phyloP scores from a whole-genome alignment of 208 protist species.

The Leishmania gerbilli region DNA sequence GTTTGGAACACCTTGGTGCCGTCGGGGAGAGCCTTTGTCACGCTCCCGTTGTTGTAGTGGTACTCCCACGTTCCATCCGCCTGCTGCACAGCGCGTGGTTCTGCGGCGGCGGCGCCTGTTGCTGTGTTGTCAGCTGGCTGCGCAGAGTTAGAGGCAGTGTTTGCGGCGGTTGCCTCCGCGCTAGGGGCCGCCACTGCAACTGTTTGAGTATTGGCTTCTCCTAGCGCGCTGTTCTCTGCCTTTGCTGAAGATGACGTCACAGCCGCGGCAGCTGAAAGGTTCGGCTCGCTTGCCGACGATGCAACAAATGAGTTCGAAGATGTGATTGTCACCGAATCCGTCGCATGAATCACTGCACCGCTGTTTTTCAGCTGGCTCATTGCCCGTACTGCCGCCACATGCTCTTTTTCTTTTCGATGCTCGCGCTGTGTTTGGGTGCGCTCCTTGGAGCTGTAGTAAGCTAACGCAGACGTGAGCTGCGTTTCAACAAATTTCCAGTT shows the following conservation, averaged over 20 bases:
- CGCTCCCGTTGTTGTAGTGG: constrained; percentile 67
- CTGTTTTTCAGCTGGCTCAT: constrained; percentile 59
- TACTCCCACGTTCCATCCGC: constrained; percentile 83
- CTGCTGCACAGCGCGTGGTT: constrained; percentile 52
- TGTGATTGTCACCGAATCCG: constrained; percentile 44
- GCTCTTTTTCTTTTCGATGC: constrained; percentile 46
- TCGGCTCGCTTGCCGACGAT: constrained; percentile 1
- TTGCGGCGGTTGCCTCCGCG: not conserved
- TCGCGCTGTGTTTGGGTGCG: constrained; percentile 30
- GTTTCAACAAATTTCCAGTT: constrained; percentile 77
- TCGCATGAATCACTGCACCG: constrained; percentile 48
- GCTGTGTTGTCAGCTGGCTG: not conserved
- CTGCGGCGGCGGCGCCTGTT: constrained; percentile 1
- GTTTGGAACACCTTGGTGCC: constrained; percentile 73
- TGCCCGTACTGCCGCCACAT: constrained; percentile 39
- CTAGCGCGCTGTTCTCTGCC: not conserved
- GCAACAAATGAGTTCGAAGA: constrained; percentile 1
- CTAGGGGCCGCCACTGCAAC: not conserved
- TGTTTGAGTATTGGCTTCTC: not conserved
- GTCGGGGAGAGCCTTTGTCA: constrained; percentile 52
- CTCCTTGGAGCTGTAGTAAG: constrained; percentile 58
- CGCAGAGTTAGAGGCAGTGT: not conserved
- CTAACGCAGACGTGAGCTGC: constrained; percentile 46
- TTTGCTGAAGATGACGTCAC: not conserved
- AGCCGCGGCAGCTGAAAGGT: not conserved